Percentiles rank a stretch among this genome's conserved stretches.
These are phyloP conservation scores for Neostapfia colusana DNA, from an alignment of 176 grass and related monocot species.

Conservation along the genomic window DNA sequence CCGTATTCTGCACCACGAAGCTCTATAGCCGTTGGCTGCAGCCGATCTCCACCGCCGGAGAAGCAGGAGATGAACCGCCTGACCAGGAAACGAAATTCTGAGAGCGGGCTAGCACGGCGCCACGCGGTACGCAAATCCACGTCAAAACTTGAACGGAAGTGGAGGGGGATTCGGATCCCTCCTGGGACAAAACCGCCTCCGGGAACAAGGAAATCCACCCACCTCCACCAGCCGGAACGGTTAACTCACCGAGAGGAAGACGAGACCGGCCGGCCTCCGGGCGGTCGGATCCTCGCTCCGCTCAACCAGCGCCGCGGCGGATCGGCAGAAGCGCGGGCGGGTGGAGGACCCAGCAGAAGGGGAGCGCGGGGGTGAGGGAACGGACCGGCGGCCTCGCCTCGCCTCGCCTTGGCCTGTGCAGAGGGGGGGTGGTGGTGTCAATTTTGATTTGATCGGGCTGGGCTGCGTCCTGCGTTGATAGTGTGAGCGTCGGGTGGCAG, in stretches of 20 bases:
- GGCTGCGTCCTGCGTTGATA: background rate
- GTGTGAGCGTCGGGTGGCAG: background rate
- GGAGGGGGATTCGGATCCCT: constrained; percentile 23
- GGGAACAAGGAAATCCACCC: background rate
- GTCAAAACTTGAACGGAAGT: background rate
- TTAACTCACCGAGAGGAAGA: background rate
- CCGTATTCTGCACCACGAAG: constrained; percentile 5
- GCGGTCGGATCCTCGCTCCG: background rate
- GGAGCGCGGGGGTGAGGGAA: background rate
- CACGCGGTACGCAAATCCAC: background rate
- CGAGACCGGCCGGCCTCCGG: background rate
- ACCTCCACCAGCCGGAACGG: background rate
- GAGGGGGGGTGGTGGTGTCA: background rate
- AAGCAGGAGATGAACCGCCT: constrained; percentile 13
- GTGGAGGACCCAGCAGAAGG: constrained; percentile 28
- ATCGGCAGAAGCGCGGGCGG: background rate
- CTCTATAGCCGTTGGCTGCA: background rate
- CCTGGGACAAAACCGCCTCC: background rate
- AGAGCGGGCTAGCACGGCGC: background rate
- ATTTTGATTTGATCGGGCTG: background rate
- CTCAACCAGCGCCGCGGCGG: background rate
- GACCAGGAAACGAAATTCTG: background rate
- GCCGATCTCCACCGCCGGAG: constrained; percentile 22
- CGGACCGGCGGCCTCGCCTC: background rate
- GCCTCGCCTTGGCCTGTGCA: background rate